Evolutionary conservation across 768 basidiomycete species (phyloP), one percentile per base, ranked within the genome.

Genomic region (Leccinum pellstonianum): DNA sequence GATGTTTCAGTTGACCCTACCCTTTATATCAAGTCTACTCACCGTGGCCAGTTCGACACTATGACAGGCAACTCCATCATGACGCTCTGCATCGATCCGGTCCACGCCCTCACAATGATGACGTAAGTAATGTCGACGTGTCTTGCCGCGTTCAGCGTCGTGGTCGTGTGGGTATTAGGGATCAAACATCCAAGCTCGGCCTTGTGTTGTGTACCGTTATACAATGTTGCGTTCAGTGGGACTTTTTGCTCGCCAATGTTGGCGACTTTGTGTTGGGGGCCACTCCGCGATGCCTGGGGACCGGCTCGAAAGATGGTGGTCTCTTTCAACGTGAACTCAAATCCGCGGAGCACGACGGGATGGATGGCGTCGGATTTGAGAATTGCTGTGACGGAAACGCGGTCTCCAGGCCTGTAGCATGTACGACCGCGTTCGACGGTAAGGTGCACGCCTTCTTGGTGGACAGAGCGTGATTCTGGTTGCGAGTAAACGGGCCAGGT

Each of bases 401-500:
- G 84, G 74, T 96, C 94, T 5, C 89, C 90, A 1, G 94, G 91
- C 2, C 93, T 93, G 65, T 88, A 93, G 66, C 94, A 95, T 7
- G 88, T 88, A 59, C 84, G 81, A 25, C 79, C 79, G 38, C 95
- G 87, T 27, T 90, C 86, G 19, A 94, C 87, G 48, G 82, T 84
- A 61, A 97, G 83, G 23, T 81, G 86, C 17, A 93, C 81, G 27
- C 86, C 87, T 3, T 92, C 87, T 62, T 86, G 83, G 3, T 78
- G 67, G 17, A 84, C 74, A 15, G 83, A 80, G n/a, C 91, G 87
- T 35, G 80, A 81, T 66, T 93, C 90, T 11, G 83, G 82, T 69
- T 93, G 90, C 52, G 83, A 83, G 69, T 93, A 96, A 31, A 95
- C 82, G 3, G 95, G 94, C 95, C 95, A 97, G 1, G 91, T 88